Conservation (phyloP, 257 asterid genomes). For the Solanum sitiens region DNA sequence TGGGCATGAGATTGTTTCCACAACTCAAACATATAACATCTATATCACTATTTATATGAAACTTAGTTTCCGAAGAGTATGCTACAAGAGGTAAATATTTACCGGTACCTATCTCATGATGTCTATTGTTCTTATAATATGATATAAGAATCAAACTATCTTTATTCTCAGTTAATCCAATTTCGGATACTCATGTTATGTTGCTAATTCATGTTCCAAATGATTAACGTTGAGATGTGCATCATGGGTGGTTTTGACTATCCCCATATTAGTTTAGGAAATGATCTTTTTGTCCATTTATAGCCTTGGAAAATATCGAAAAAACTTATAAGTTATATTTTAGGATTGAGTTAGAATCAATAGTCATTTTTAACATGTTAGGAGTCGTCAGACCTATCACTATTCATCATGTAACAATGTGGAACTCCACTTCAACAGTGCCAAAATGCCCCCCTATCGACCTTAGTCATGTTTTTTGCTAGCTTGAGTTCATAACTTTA, state of each 20-base stretch:
- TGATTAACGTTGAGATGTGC: not conserved
- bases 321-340: not conserved
- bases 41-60: not conserved
- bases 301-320: not conserved
- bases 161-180: not conserved
- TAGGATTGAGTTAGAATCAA: not conserved
- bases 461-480: too few relatives aligned
- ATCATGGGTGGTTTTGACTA: not conserved
- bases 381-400: not conserved
- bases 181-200: not conserved
- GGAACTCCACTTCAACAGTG: not conserved
- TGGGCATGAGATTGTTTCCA: not conserved
- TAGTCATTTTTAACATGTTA: not conserved
- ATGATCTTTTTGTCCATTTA: not conserved
- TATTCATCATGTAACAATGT: not conserved
- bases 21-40: not conserved
- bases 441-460: too few relatives aligned
- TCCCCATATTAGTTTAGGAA: not conserved
- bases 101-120: not conserved
- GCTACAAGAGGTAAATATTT: not conserved
- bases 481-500: too few relatives aligned
- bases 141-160: not conserved
- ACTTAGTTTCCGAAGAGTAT: not conserved
- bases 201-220: not conserved
- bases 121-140: not conserved